phyloP scores from a whole-genome alignment of 164 flowering plant genomes.

The Liquidambar formosana region DNA sequence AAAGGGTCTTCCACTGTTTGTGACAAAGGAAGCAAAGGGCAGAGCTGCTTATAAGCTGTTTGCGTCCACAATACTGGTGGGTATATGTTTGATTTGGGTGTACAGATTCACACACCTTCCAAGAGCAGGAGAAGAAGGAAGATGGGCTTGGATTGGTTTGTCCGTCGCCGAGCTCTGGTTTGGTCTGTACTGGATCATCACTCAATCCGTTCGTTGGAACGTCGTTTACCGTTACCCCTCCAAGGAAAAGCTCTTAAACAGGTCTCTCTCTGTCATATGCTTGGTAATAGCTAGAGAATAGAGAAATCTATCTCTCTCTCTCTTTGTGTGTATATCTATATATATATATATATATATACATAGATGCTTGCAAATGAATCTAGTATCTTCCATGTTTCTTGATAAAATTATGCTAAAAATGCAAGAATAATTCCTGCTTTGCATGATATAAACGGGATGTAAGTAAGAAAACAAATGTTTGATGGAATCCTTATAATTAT shows the following conservation, averaged over 20 bases:
- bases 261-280: slow-evolving; percentile 31
- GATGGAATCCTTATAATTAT: no score
- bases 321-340: no score
- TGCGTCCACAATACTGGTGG: slow-evolving; percentile 12
- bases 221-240: slow-evolving; percentile 23
- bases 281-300: no score
- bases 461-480: no score
- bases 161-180: slow-evolving; percentile 31
- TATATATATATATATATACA: no score
- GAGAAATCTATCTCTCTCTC: not conserved
- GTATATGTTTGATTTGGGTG: slow-evolving; percentile 16
- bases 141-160: slow-evolving; percentile 31
- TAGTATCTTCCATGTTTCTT: no score
- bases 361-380: no score
- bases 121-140: slow-evolving; percentile 12
- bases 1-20: slow-evolving; percentile 14
- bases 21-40: slow-evolving; percentile 22
- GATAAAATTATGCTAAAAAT: no score
- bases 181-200: slow-evolving; percentile 31
- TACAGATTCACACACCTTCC: slow-evolving; percentile 29
- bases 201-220: slow-evolving; percentile 29
- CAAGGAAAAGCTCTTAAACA: slow-evolving; percentile 34
- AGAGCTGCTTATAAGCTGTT: slow-evolving; percentile 10
- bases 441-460: no score
- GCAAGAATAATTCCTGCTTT: no score